Evolutionary conservation across 805 yeast species (phyloP).

Genomic region (Maudiozyma pseudohumilis): DNA sequence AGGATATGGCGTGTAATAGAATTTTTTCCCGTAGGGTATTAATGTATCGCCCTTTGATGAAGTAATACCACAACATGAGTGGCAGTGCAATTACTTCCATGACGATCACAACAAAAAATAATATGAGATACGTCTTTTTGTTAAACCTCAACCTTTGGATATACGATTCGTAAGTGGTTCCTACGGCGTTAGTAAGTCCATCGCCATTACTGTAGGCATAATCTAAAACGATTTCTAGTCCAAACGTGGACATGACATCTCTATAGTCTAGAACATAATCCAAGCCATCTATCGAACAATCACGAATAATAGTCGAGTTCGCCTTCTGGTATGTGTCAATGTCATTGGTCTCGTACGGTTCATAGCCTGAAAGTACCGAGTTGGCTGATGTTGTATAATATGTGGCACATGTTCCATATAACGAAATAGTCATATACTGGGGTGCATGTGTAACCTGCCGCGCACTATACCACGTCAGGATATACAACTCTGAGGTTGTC

Average conservation of each 20-base stretch:
- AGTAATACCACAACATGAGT: slow-evolving; percentile 21
- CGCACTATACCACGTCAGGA: slow-evolving; percentile 22
- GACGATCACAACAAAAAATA: slow-evolving; percentile 12
- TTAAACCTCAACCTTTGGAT: slow-evolving; percentile 6
- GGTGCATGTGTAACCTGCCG: slow-evolving; percentile 20
- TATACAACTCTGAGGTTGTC: slow-evolving; percentile 24
- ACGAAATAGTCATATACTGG: slow-evolving; percentile 17
- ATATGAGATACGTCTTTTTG: slow-evolving; percentile 12
- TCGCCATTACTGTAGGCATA: slow-evolving; percentile 19
- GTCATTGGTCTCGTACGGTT: background rate
- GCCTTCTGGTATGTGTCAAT: background rate
- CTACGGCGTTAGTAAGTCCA: background rate
- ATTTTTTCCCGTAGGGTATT: slow-evolving; percentile 15
- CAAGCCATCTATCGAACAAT: slow-evolving; percentile 13
- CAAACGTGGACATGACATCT: slow-evolving; percentile 15
- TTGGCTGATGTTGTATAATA: slow-evolving; percentile 5
- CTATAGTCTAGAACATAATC: slow-evolving; percentile 23
- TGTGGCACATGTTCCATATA: slow-evolving; percentile 21
- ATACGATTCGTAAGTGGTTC: slow-evolving; percentile 9
- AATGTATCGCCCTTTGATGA: slow-evolving; percentile 17
- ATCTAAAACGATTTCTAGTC: slow-evolving; percentile 22
- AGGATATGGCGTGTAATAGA: slow-evolving; percentile 18
- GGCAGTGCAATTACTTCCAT: slow-evolving; percentile 9
- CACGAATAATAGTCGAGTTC: slow-evolving; percentile 6
- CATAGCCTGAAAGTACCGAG: background rate